Evolutionary conservation across 129 eudicot genomes (phyloP).

Genomic region (Helianthus tuberosus): DNA sequence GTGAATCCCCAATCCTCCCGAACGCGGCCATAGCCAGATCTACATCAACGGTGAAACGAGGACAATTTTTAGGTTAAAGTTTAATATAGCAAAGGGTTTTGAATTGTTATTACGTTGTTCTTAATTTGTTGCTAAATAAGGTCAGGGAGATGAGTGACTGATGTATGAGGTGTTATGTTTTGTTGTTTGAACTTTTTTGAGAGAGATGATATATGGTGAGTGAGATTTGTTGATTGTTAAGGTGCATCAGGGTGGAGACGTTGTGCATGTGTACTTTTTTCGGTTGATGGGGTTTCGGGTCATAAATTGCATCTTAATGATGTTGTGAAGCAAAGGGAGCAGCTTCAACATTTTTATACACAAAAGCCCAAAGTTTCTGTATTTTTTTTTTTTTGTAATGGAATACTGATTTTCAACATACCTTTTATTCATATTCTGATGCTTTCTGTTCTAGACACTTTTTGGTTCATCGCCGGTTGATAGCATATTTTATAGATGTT

Average conservation of each 20-base stretch:
- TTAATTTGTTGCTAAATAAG: conserved; percentile 20
- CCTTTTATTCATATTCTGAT: no score
- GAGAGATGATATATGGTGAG: conserved; percentile 19
- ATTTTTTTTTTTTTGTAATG: no score
- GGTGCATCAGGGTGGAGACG: conserved; percentile 74
- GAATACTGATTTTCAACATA: no score
- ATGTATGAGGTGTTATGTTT: conserved; percentile 61
- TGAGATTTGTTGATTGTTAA: conserved; percentile 48
- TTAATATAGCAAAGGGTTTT: background rate
- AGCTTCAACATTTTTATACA: conserved; percentile 53
- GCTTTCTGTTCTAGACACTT: no score
- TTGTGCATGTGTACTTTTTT: conserved; percentile 55
- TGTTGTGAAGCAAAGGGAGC: conserved; percentile 77
- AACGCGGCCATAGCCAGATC: no score
- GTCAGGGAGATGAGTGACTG: conserved; percentile 77
- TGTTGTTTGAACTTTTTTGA: background rate
- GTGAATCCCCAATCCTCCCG: no score
- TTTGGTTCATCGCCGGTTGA: no score
- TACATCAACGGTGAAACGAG: conserved; percentile 13
- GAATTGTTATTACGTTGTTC: no score
- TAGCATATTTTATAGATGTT: no score
- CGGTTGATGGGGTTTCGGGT: conserved; percentile 54
- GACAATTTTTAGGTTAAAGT: conserved; percentile 21
- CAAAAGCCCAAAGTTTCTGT: no score
- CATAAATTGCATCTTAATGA: conserved; percentile 62